phyloP scores from a whole-genome alignment of 1,139 yeast genomes.

The Schwanniomyces etchellsii region DNA sequence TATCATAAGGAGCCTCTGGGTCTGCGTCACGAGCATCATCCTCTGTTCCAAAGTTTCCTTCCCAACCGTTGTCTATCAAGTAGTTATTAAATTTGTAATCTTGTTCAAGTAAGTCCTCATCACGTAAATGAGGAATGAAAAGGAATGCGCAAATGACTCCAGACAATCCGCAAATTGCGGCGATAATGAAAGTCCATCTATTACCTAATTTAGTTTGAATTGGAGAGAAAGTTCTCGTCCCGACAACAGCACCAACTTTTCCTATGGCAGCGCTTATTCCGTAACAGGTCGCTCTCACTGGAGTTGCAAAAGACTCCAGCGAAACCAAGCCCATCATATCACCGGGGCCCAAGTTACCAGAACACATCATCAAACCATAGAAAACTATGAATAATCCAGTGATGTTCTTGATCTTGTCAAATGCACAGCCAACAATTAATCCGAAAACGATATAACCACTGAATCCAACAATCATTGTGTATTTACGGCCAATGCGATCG shows the following conservation, averaged over 20 bases:
- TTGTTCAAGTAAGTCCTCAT: conserved; percentile 62
- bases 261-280: conserved; percentile 46
- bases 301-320: conserved; percentile 69
- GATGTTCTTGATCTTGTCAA: conserved; percentile 32
- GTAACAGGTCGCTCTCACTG: conserved; percentile 64
- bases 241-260: conserved; percentile 47
- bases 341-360: conserved; percentile 76
- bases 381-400: conserved; percentile 40
- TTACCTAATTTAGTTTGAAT: conserved; percentile 28
- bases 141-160: conserved; percentile 59
- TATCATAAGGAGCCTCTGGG: background rate
- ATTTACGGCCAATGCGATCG: conserved; percentile 40
- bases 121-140: conserved; percentile 62
- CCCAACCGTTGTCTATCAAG: conserved; percentile 62
- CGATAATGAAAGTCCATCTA: conserved; percentile 47
- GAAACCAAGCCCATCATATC: conserved; percentile 65
- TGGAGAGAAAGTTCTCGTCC: conserved; percentile 40
- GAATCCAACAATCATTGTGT: conserved; percentile 42
- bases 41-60: conserved; percentile 49
- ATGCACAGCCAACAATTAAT: conserved; percentile 43
- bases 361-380: conserved; percentile 42
- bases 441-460: conserved; percentile 43
- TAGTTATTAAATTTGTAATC: conserved; percentile 60
- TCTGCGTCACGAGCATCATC: conserved; percentile 16
- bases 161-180: conserved; percentile 63